Base-by-base conservation (phyloP, 169 alveolate species). In the Plasmodium inui region DNA sequence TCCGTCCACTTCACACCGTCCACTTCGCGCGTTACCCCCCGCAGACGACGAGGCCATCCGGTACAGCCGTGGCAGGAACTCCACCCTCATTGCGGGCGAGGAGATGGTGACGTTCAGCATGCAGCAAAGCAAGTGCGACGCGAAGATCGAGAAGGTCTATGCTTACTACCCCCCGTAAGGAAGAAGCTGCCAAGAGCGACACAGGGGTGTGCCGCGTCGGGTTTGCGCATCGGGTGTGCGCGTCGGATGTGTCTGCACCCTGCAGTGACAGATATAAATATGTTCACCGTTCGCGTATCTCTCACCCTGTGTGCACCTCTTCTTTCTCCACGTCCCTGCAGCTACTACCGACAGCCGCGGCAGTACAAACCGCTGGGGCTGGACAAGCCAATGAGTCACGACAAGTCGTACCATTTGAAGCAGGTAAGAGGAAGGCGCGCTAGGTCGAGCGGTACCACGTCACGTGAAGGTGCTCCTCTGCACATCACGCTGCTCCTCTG, bases 141-240 rank as follows among this genome's bases (percentile, higher is more conserved):
- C 93, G 17, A 85, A 67, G 44, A 85, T 85, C 12, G 93, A 85
- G 30, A 73, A 76, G 34, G 93, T 85, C 44, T 85, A 85, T 19
- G 93, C 93, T 9, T 85, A 85, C 28, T 85, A 85, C 22, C 93
- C 93, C 79, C 80, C 78, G 93, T 85, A 85, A 85, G 74, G 74
- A 61, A 17, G 53, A 7, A 37, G 8, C 0, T 44, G 17, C 53
- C 32, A 61, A 1, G 74, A n/a, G 72, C 2, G 30, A 5, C 17
- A 30, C 72, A n/a, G 0, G 2, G 30, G 34, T n/a, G 39, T 34
- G 39, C 39, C 39, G 0, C n/a, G n/a, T n/a, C n/a, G n/a, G n/a
- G n/a, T n/a, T n/a, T n/a, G n/a, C n/a, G n/a, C n/a, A n/a, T n/a
- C n/a, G n/a, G n/a, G n/a, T n/a, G n/a, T 0, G 2, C 32, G 30